Evolutionary conservation across 768 basidiomycete genomes (phyloP).

Genomic region (Pholiota conissans): DNA sequence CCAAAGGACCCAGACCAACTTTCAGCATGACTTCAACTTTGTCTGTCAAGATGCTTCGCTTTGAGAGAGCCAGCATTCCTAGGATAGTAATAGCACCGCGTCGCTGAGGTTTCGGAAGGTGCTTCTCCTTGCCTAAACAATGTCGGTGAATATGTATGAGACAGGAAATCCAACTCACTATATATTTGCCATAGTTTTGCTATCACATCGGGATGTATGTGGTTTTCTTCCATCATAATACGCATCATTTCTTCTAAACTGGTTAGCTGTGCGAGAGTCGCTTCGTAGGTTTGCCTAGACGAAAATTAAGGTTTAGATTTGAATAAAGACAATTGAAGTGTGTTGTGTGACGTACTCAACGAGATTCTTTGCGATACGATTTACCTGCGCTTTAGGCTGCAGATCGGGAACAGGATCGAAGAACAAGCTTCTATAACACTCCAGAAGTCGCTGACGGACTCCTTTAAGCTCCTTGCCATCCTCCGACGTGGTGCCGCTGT

Average conservation of each 20-base stretch:
- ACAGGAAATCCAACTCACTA: conserved; percentile 50
- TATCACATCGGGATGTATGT: conserved; percentile 82
- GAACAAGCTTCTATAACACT: conserved; percentile 85
- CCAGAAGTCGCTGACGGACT: conserved; percentile 81
- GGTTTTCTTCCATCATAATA: conserved; percentile 90
- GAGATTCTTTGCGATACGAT: conserved; percentile 93
- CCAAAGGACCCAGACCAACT: conserved; percentile 82
- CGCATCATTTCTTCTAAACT: conserved; percentile 96
- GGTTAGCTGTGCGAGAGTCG: conserved; percentile 92
- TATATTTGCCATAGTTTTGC: conserved; percentile 96
- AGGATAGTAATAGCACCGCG: conserved; percentile 93
- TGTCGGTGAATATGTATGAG: not conserved
- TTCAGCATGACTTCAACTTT: conserved; percentile 82
- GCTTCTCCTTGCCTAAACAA: conserved; percentile 63
- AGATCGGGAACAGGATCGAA: conserved; percentile 80
- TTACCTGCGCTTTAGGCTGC: conserved; percentile 83
- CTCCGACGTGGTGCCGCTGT: conserved; percentile 62
- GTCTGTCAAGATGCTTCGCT: conserved; percentile 70
- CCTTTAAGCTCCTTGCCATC: conserved; percentile 80
- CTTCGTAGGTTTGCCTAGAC: conserved; percentile 81
- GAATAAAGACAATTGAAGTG: too few species aligned
- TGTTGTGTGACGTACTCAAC: conserved; percentile 75
- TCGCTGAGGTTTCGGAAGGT: conserved; percentile 82
- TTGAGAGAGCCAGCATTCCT: conserved; percentile 94
- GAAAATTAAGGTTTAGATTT: not conserved